Conservation (phyloP, 768 basidiomycete genomes). For the Chalciporus piperatus region DNA sequence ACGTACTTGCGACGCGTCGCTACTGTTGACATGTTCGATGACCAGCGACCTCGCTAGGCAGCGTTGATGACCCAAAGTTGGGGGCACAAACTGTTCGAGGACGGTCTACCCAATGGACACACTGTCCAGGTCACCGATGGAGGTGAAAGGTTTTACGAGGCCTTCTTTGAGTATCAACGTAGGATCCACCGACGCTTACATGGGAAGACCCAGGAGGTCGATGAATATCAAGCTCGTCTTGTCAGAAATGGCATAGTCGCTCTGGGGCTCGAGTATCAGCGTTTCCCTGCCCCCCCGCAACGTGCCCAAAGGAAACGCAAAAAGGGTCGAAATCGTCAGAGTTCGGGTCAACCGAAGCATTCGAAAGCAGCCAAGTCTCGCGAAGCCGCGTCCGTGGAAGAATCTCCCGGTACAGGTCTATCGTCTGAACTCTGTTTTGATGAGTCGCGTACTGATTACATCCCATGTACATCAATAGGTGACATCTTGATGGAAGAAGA, state of each 20-base stretch:
- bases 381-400: neutral
- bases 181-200: neutral
- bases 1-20: conserved; percentile 3
- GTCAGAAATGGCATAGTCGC: conserved; percentile 2
- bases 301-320: neutral
- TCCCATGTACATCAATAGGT: neutral
- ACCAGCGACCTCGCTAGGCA: conserved; percentile 7
- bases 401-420: neutral
- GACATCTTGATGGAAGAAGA: neutral
- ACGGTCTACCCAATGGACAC: neutral
- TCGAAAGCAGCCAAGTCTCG: neutral
- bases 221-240: neutral
- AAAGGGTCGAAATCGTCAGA: neutral
- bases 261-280: conserved; percentile 1
- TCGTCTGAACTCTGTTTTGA: neutral
- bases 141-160: conserved; percentile 12
- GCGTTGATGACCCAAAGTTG: conserved; percentile 12
- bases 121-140: conserved; percentile 5
- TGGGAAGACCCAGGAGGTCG: neutral
- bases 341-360: no score
- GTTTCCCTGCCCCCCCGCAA: neutral
- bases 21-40: neutral
- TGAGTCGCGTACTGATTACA: neutral
- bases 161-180: conserved; percentile 23
- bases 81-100: conserved; percentile 10